phyloP scores from a whole-genome alignment of 306 rosid genomes.

The Cicer judaicum region DNA sequence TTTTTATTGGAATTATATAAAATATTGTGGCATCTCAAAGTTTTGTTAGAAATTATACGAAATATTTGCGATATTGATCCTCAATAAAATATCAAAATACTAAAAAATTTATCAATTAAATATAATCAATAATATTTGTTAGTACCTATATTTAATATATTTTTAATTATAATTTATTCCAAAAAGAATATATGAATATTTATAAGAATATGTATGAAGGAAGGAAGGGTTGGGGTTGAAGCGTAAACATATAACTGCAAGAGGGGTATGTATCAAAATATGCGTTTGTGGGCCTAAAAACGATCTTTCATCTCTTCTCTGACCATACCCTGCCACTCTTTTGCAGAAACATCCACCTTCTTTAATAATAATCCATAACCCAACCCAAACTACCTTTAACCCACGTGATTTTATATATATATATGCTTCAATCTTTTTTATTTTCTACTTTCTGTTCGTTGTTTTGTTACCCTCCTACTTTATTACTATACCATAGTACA shows the following conservation, averaged over 20 bases:
- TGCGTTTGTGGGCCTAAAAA: slow-evolving; percentile 58
- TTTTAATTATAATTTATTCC: no score
- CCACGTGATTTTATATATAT: slow-evolving; percentile 36
- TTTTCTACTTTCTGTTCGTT: slow-evolving; percentile 27
- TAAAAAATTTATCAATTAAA: no score
- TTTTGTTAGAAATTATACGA: no score
- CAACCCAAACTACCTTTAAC: slow-evolving; percentile 41
- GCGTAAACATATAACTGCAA: slow-evolving; percentile 4
- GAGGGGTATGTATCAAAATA: slow-evolving; percentile 36
- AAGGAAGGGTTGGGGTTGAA: not conserved
- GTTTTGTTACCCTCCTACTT: slow-evolving; percentile 4
- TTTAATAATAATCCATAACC: slow-evolving; percentile 21
- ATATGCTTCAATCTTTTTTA: not conserved
- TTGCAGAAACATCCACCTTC: slow-evolving; percentile 58
- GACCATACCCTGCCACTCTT: slow-evolving; percentile 55
- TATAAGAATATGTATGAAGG: not conserved
- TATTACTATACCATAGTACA: not conserved
- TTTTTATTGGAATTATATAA: no score
- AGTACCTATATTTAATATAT: no score
- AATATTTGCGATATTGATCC: no score
- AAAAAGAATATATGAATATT: no score
- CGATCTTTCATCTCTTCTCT: slow-evolving; percentile 49
- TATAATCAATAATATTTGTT: no score
- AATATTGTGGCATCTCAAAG: no score
- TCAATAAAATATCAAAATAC: no score